These are phyloP conservation scores for Trypanosomatidae sp. DNA, from an alignment of 208 protist genomes.

Conservation along the genomic window DNA sequence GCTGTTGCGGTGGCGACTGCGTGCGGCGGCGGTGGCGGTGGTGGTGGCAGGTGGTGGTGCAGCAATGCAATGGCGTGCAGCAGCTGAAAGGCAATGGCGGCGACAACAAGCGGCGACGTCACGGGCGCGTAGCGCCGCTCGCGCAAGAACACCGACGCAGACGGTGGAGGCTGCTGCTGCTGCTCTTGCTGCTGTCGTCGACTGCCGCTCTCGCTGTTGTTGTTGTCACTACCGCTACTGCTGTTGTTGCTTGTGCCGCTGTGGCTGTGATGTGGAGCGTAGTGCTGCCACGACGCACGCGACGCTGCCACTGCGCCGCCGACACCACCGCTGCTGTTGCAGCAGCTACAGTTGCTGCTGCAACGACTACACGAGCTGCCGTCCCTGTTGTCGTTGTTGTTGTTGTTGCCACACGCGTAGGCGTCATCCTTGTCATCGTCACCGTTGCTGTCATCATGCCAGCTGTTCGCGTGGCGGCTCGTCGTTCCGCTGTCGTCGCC, in stretches of 20 bases:
- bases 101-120: constrained; percentile 16
- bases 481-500: not conserved
- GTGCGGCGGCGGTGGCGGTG: not conserved
- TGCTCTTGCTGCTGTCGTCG: no score
- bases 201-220: not conserved
- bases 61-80: constrained; percentile 31
- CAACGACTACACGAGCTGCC: constrained; percentile 1
- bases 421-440: not conserved
- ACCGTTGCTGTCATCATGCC: constrained; percentile 1
- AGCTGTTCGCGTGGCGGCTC: not conserved
- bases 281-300: no score
- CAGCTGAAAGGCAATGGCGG: constrained; percentile 51
- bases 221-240: constrained; percentile 1
- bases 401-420: not conserved
- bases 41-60: constrained; percentile 23
- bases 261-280: no score
- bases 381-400: constrained; percentile 8
- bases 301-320: no score
- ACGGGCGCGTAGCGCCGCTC: constrained; percentile 19
- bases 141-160: constrained; percentile 7
- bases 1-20: no score
- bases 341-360: no score
- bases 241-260: constrained; percentile 12
- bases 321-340: no score
- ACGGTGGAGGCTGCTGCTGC: not conserved